Evolutionary conservation across 768 basidiomycete genomes (phyloP).

Genomic region (Kwoniella sp.): DNA sequence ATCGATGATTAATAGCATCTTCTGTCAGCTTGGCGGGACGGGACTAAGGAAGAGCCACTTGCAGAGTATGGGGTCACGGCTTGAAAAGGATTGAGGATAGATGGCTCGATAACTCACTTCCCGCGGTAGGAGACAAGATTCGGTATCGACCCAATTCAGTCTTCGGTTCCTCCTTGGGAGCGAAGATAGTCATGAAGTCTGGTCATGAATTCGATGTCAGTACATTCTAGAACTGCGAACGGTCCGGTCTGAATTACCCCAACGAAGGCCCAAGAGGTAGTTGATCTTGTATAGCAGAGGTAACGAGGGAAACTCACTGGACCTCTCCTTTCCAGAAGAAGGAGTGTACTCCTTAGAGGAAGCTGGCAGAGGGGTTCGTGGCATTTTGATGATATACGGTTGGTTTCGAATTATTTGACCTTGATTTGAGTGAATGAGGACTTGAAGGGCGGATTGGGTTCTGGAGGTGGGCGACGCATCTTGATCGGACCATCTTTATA

Average conservation of each 20-base stretch:
- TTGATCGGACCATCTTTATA: background rate
- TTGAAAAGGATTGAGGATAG: background rate
- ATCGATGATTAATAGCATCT: background rate
- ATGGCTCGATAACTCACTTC: conserved; percentile 22
- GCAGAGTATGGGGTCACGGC: background rate
- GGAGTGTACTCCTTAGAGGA: conserved; percentile 17
- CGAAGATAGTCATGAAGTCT: conserved; percentile 20
- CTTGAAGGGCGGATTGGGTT: too few relatives aligned
- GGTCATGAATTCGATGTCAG: background rate
- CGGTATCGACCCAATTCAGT: conserved; percentile 42
- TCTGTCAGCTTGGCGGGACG: background rate
- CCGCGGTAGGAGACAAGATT: conserved; percentile 55
- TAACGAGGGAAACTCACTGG: conserved; percentile 7
- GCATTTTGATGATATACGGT: too few relatives aligned
- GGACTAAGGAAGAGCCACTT: too few relatives aligned
- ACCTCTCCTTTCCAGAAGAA: conserved; percentile 15
- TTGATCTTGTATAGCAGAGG: background rate
- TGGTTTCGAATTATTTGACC: too few relatives aligned
- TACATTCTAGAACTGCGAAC: background rate
- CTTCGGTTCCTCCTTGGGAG: conserved; percentile 23
- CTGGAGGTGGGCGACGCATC: too few relatives aligned
- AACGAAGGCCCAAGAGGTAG: background rate
- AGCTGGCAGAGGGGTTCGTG: conserved; percentile 12
- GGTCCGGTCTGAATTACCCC: background rate
- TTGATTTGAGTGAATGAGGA: too few relatives aligned